These are phyloP conservation scores for Acanthamoeba royreba DNA, from an alignment of 208 protist species.

Conservation along the genomic window DNA sequence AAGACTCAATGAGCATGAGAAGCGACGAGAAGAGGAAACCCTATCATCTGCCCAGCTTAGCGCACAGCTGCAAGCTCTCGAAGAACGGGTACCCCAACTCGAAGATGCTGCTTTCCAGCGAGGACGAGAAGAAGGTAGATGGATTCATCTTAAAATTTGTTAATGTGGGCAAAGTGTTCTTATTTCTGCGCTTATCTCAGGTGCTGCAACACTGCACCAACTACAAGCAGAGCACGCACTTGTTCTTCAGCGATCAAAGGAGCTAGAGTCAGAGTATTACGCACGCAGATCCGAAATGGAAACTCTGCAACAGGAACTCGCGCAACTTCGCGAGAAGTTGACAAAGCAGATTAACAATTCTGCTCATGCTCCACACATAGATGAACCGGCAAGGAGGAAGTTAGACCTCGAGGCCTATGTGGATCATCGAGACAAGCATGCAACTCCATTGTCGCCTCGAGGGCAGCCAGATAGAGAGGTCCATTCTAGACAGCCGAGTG, in stretches of 20 bases:
- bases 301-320: too few species aligned
- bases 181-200: too few species aligned
- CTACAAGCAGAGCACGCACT: background rate
- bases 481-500: background rate
- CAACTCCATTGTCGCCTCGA: too few species aligned
- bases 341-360: too few species aligned
- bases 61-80: background rate
- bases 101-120: background rate
- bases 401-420: too few species aligned
- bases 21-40: background rate
- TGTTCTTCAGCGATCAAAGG: background rate
- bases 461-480: background rate
- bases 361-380: too few species aligned
- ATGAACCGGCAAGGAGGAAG: too few species aligned
- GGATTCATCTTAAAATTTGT: background rate
- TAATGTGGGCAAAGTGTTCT: too few species aligned
- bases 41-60: background rate
- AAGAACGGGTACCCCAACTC: background rate
- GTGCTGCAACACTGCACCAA: too few species aligned
- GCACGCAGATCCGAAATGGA: background rate
- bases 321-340: too few species aligned
- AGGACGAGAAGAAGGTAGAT: background rate
- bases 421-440: too few species aligned
- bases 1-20: background rate
- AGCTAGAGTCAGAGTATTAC: background rate